Base-by-base conservation (phyloP, 2,329 filamentous ascomycete genomes). In the Alternaria ventricosa region DNA sequence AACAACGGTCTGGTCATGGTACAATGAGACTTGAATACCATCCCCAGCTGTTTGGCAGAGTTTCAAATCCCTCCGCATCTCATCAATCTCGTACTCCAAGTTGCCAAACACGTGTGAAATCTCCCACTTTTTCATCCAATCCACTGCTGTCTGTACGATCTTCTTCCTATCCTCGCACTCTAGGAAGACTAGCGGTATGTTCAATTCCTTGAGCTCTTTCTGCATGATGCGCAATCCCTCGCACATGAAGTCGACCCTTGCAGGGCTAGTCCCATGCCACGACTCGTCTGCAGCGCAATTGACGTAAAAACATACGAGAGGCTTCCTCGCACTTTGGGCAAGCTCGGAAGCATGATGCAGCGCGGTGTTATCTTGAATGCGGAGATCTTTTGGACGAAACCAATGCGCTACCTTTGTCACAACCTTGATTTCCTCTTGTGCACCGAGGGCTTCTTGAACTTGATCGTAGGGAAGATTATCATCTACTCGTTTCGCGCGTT, bases 381-480 rank as follows among this genome's bases (percentile, higher is more conserved):
- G 79, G 8, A 86, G 70, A 57, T 86, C 84, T 64, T 85, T 85
- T 60, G 80, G 82, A n/a, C 83, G 81, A 66, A 85, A 86, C 84
- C 84, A 86, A 63, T 85, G 83, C 6, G 82, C 74, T 1, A 85
- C 80, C 61, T 79, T 82, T n/a, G 73, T 75, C 6, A 80, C 77
- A 7, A 80, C 72, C 20, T 78, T 75, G 11, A 78, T 73, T 36
- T 77, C 77, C 18, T 80, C 71, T 61, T 82, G 83, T 7, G 77
- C 71, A 22, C 79, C 74, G 5, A 85, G 71, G 2, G 78, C 72
- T 45, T 78, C 71, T n/a, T 75, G 67, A 15, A 86, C 75, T 36
- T 82, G 71, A 13, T 81, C 74, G 61, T 82, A 84, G 0, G 84
- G 84, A 1, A 80, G 73, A 25, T 84, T 71, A 7, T 77, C 73